These are phyloP conservation scores for Monosporozyma aquatica DNA, from an alignment of 805 yeast genomes.

Conservation along the genomic window DNA sequence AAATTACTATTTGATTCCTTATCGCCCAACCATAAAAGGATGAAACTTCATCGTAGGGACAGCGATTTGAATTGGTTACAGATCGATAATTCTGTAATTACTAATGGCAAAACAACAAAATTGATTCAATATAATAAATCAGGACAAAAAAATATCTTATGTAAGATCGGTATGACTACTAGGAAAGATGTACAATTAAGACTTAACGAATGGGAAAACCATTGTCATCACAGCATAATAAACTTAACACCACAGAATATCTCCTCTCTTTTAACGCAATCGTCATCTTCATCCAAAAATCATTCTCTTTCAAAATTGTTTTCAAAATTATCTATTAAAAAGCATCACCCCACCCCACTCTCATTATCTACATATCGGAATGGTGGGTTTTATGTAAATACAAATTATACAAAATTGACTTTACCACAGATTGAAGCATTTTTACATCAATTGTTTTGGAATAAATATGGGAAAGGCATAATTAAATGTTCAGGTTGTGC, in stretches of 20 bases:
- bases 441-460: conserved; percentile 24
- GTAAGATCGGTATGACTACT: conserved; percentile 29
- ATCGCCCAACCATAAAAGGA: not conserved
- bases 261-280: not conserved
- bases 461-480: conserved; percentile 23
- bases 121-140: not conserved
- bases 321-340: conserved; percentile 9
- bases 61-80: conserved; percentile 14
- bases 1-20: conserved; percentile 14
- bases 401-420: conserved; percentile 10
- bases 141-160: conserved; percentile 14
- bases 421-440: conserved; percentile 16
- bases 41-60: too few relatives aligned
- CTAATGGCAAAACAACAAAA: not conserved
- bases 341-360: too few relatives aligned
- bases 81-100: conserved; percentile 16
- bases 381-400: conserved; percentile 21
- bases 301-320: conserved; percentile 7
- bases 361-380: conserved; percentile 11
- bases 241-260: conserved; percentile 22
- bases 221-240: conserved; percentile 22
- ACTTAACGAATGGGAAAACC: conserved; percentile 22
- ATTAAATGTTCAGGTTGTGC: conserved; percentile 26
- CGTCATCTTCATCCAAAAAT: not conserved
- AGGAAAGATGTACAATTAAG: conserved; percentile 17